Percentiles rank a stretch among this genome's conserved stretches.
phyloP scores from a whole-genome alignment of 176 grass and related monocot genomes.

The Bonia amplexicaulis region DNA sequence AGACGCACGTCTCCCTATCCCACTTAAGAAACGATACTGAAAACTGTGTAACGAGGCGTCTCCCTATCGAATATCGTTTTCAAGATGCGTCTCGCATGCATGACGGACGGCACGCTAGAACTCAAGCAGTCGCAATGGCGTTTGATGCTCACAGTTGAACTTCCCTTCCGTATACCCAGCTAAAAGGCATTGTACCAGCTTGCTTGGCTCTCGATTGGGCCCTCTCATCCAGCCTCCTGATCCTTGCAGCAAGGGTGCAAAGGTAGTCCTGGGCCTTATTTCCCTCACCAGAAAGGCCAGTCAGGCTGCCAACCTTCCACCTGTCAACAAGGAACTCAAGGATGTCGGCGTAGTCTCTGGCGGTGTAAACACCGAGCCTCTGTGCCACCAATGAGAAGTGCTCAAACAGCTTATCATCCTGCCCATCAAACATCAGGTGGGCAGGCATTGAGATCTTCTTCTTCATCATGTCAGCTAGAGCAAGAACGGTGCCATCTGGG shows the following conservation, averaged over 20 bases:
- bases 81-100: conserved; percentile 1
- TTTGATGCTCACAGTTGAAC: conserved; percentile 55
- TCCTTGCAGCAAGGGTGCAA: conserved; percentile 77
- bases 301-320: conserved; percentile 71
- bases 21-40: conserved; percentile 17
- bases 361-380: conserved; percentile 79
- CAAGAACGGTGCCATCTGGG: conserved; percentile 63
- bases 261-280: conserved; percentile 80
- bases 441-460: conserved; percentile 98
- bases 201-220: conserved; percentile 73
- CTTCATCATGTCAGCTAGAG: conserved; percentile 93
- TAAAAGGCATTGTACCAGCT: conserved; percentile 55
- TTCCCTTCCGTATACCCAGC: conserved; percentile 82
- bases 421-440: conserved; percentile 88
- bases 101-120: neutral
- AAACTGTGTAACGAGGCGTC: neutral
- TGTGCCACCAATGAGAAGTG: conserved; percentile 85
- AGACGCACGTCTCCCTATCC: conserved; percentile 29
- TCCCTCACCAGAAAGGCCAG: conserved; percentile 66
- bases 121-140: neutral
- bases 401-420: conserved; percentile 84
- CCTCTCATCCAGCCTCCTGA: conserved; percentile 79
- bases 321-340: conserved; percentile 83
- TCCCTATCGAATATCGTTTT: conserved; percentile 21
- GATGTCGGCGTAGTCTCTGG: conserved; percentile 89